Conservation (phyloP, 1,284 basidiomycete species). For the Inonotus hispidus region DNA sequence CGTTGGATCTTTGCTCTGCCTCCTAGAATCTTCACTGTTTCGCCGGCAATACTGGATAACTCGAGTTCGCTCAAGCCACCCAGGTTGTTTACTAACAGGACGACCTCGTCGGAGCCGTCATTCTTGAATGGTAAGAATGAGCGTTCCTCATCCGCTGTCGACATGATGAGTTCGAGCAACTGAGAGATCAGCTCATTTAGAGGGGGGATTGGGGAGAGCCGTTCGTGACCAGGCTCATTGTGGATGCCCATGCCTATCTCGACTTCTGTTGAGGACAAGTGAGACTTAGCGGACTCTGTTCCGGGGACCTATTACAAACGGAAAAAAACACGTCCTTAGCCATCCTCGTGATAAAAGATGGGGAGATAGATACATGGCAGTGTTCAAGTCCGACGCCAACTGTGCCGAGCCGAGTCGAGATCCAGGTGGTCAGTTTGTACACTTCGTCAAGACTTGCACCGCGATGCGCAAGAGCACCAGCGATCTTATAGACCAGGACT, state of each 20-base stretch:
- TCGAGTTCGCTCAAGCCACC: slow-evolving; percentile 88
- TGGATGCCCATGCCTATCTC: slow-evolving; percentile 92
- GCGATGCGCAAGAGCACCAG: slow-evolving; percentile 73
- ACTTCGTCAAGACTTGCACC: slow-evolving; percentile 75
- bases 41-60: slow-evolving; percentile 62
- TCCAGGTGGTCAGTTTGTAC: slow-evolving; percentile 62
- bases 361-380: slow-evolving; percentile 60
- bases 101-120: slow-evolving; percentile 58
- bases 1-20: slow-evolving; percentile 52
- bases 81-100: slow-evolving; percentile 74
- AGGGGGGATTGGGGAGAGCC: slow-evolving; percentile 66
- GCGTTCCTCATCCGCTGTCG: slow-evolving; percentile 76
- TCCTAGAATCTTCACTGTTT: slow-evolving; percentile 52
- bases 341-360: background rate
- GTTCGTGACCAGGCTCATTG: slow-evolving; percentile 81
- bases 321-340: background rate
- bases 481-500: slow-evolving; percentile 89
- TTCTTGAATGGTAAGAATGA: slow-evolving; percentile 77
- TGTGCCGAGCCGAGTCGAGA: slow-evolving; percentile 66
- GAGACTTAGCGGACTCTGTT: slow-evolving; percentile 55
- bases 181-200: slow-evolving; percentile 66
- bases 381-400: slow-evolving; percentile 92
- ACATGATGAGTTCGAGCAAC: slow-evolving; percentile 70
- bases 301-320: slow-evolving; percentile 62
- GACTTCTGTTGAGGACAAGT: slow-evolving; percentile 62